A percentile compares a stretch with the other conserved stretches of the same genome.
Conservation (phyloP, 2,329 filamentous ascomycete genomes). For the Celoporthe dispersa region DNA sequence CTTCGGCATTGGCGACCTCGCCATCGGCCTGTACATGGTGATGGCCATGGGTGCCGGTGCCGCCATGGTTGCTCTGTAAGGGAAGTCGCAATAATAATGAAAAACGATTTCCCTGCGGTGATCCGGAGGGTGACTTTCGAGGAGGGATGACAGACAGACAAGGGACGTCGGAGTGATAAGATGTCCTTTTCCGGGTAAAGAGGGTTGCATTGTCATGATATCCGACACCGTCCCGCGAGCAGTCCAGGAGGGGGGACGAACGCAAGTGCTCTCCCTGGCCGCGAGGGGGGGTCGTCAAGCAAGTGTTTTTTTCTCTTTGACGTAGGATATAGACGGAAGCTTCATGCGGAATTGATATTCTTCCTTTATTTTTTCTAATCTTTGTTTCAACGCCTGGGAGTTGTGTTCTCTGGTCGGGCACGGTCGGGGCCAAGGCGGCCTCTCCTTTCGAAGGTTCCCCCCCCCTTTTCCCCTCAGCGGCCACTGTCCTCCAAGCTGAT, state of each 20-base stretch:
- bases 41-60: slow-evolving; percentile 58
- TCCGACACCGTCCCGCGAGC: slow-evolving; percentile 25
- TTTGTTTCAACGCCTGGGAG: not conserved
- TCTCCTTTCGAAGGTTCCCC: not conserved
- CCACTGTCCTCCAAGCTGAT: not conserved
- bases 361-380: slow-evolving; percentile 14
- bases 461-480: not conserved
- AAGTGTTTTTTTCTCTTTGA: slow-evolving; percentile 26
- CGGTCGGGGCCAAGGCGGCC: not conserved
- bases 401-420: not conserved
- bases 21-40: slow-evolving; percentile 54
- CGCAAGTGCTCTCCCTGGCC: slow-evolving; percentile 3
- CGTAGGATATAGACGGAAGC: slow-evolving; percentile 27
- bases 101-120: not conserved
- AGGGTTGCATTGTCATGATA: slow-evolving; percentile 30
- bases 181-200: not conserved
- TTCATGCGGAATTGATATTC: slow-evolving; percentile 26
- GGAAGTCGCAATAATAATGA: not conserved
- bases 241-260: not conserved
- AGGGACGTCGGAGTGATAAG: not conserved
- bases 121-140: not conserved
- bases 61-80: slow-evolving; percentile 58
- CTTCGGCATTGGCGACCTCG: slow-evolving; percentile 52
- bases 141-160: not conserved
- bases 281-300: slow-evolving; percentile 25